Evolutionary conservation across 2,329 filamentous ascomycete species (phyloP).

Genomic region (Cucurbitaria berberidis): DNA sequence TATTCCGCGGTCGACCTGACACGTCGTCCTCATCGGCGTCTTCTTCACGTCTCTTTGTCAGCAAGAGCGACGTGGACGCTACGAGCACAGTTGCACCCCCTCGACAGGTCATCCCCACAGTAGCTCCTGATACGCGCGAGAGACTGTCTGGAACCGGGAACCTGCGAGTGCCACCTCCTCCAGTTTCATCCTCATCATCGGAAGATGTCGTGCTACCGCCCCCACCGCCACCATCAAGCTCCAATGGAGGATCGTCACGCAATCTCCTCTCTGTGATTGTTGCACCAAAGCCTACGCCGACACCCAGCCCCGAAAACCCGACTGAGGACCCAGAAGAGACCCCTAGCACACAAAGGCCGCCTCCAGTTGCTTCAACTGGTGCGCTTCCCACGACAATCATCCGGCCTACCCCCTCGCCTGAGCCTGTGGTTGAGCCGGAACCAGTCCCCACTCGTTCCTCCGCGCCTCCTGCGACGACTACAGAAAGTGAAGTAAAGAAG

Average conservation of each 20-base stretch:
- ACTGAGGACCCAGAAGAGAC: neutral
- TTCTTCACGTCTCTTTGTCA: constrained; percentile 8
- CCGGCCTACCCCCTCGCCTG: constrained; percentile 15
- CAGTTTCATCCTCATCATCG: constrained; percentile 8
- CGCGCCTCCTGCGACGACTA: no score
- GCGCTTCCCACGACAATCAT: constrained; percentile 18
- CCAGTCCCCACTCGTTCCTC: constrained; percentile 4
- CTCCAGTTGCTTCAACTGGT: constrained; percentile 18
- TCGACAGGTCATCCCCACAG: constrained; percentile 19
- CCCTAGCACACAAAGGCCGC: neutral
- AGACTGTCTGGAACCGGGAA: constrained; percentile 11
- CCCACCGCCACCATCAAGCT: constrained; percentile 1
- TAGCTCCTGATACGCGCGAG: constrained; percentile 17
- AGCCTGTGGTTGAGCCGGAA: constrained; percentile 5
- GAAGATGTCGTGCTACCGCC: neutral
- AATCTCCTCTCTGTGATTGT: neutral
- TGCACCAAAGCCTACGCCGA: neutral
- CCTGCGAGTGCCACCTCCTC: constrained; percentile 2
- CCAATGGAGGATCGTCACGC: neutral
- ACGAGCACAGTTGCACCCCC: constrained; percentile 19
- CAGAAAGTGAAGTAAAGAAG: no score
- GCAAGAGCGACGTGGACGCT: constrained; percentile 16
- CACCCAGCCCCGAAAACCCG: constrained; percentile 11
- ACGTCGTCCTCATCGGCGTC: constrained; percentile 12
- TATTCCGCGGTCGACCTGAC: constrained; percentile 27